Conservation (phyloP, 2,329 filamentous ascomycete species). For the Mycosphaerella sp. region DNA sequence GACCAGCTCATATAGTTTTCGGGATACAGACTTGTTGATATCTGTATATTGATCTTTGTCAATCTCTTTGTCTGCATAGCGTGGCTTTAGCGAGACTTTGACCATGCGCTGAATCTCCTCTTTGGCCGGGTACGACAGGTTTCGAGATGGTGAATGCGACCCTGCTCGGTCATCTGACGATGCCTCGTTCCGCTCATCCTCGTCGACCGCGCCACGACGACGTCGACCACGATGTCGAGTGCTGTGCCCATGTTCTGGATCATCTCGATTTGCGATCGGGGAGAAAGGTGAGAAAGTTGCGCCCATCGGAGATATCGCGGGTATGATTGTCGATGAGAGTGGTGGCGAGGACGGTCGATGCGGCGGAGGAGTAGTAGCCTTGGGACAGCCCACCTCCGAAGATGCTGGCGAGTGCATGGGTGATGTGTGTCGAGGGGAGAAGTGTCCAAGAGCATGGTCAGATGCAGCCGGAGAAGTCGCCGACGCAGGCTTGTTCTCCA, state of each 20-base stretch:
- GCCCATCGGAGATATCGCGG: conserved; percentile 58
- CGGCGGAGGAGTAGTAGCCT: conserved; percentile 61
- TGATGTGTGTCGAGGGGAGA: conserved; percentile 49
- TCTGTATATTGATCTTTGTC: conserved; percentile 85
- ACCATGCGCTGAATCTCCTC: conserved; percentile 86
- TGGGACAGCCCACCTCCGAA: conserved; percentile 62
- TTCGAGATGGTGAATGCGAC: conserved; percentile 30
- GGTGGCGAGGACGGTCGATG: conserved; percentile 60
- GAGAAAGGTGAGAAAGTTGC: conserved; percentile 67
- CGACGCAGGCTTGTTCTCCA: conserved; percentile 54
- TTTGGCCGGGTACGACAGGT: conserved; percentile 75
- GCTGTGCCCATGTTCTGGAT: conserved; percentile 9
- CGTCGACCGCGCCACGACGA: conserved; percentile 21
- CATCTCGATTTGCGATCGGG: conserved; percentile 34
- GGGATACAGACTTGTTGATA: conserved; percentile 85
- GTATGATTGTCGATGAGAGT: conserved; percentile 65
- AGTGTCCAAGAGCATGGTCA: conserved; percentile 31
- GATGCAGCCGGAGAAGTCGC: conserved; percentile 32
- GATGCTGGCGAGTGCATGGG: conserved; percentile 60
- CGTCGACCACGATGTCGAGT: conserved; percentile 20
- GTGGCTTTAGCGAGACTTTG: conserved; percentile 70
- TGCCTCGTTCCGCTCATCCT: conserved; percentile 26
- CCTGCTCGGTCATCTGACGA: conserved; percentile 11
- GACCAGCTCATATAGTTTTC: conserved; percentile 71
- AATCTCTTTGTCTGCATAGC: conserved; percentile 72